A percentile compares a stretch with the other conserved stretches of the same genome.
phyloP scores from a whole-genome alignment of 2,329 filamentous ascomycete genomes.

The Juglanconis oblonga region DNA sequence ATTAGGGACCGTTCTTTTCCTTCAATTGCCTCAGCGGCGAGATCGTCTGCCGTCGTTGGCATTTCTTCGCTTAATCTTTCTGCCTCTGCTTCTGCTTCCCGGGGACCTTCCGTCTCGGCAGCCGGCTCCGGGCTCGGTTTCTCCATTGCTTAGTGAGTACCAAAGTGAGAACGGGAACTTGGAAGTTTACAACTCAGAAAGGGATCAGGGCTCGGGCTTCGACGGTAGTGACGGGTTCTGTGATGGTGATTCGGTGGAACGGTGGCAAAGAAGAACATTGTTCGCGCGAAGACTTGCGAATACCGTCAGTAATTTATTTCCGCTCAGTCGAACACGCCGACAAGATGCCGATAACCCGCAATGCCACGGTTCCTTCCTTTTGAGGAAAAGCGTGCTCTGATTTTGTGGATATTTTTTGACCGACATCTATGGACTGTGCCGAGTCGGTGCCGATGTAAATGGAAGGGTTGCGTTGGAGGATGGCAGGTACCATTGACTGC shows the following conservation, averaged over 20 bases:
- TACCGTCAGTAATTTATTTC: too few species aligned
- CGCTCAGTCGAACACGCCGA: too few species aligned
- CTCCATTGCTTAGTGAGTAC: neutral
- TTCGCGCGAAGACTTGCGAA: too few species aligned
- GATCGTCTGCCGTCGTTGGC: neutral
- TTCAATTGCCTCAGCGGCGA: neutral
- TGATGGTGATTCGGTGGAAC: neutral
- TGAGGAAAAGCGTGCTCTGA: neutral
- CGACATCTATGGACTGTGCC: neutral
- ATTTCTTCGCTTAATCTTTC: neutral
- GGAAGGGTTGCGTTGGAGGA: neutral
- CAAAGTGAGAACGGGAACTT: neutral
- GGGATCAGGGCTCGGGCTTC: neutral
- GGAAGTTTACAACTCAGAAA: too few species aligned
- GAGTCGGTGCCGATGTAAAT: neutral
- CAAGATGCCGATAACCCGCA: neutral
- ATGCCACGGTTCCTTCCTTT: neutral
- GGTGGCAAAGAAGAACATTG: neutral
- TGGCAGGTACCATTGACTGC: too few species aligned
- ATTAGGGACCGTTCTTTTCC: neutral
- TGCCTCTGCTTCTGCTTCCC: neutral
- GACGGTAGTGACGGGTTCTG: neutral
- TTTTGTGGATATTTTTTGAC: neutral
- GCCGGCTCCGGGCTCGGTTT: neutral
- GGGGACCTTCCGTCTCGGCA: neutral